Evolutionary conservation across 768 basidiomycete genomes (phyloP), one percentile per base, ranked within the genome.

Genomic region (Hypsizygus marmoreus): DNA sequence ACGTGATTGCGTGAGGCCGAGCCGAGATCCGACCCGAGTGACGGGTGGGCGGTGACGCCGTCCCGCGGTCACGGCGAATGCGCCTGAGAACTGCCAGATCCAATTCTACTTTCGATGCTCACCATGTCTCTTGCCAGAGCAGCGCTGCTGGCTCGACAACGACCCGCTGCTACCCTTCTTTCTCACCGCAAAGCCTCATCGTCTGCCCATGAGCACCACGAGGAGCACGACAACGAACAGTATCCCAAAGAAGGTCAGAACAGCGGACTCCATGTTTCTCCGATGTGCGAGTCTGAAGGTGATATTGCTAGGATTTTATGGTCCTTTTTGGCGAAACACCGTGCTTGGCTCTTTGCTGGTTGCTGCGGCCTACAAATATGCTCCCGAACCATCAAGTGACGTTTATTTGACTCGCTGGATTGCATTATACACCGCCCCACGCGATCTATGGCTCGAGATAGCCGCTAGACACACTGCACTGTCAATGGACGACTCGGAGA

Each of bases 371-470:
- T 84, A 86, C 70, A 88, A 88, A 64, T 84, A 73, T 58, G 83
- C 86, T 3, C 88, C 88, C 1, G 67, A 74, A 43, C 75, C 80
- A 6, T 68, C 66, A 23, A 77, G 86, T 29, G 80, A 86, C 47
- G 77, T 73, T 39, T 81, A 79, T 55, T 60, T 90, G 58, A 86
- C 86, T 10, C 76, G 77, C 32, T 86, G 80, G 77, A 79, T 91
- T 55, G 71, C 74, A 20, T 59, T 81, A 59, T 84, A 81, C 66
- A 64, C 64, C 29, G 73, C 79, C 1, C 71, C 86, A 4, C 57
- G 65, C 22, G 74, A 80, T 40, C 64, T 74, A 47, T 88, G 84
- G 84, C 64, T 76, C 25, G 58, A 68, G 7, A 46, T 77, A 54
- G 84, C 82, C 53, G 74, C 76, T 49, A 75, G 77, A 53, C 82